Percentiles rank a stretch among this genome's conserved stretches.
Evolutionary conservation across 23 red algal species (phyloP).

Genomic region (Gracilaria domingensis): DNA sequence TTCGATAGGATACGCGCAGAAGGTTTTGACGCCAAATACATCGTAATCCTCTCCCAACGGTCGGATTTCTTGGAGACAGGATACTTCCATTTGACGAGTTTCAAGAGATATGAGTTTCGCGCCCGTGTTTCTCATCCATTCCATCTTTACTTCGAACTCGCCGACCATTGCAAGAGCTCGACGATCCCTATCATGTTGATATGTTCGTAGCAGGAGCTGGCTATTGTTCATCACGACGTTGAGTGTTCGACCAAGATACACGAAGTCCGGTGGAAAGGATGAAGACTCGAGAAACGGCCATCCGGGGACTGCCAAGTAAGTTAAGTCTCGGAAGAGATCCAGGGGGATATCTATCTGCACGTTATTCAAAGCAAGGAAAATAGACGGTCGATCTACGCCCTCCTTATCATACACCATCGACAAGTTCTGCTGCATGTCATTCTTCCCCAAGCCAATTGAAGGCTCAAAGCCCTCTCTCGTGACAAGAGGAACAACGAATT

Average conservation of each 20-base stretch:
- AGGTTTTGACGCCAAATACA: constrained; percentile 14
- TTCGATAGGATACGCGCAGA: constrained; percentile 31
- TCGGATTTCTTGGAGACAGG: constrained; percentile 11
- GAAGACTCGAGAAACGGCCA: constrained; percentile 72
- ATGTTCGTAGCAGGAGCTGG: constrained; percentile 50
- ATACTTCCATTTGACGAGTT: constrained; percentile 54
- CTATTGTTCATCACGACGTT: constrained; percentile 57
- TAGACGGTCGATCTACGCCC: constrained; percentile 50
- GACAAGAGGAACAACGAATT: constrained; percentile 45
- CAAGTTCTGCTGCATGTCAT: constrained; percentile 26
- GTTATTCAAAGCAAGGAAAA: constrained; percentile 43
- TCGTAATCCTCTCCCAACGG: constrained; percentile 9
- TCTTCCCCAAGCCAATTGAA: background rate
- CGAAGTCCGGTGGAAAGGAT: constrained; percentile 56
- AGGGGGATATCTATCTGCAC: constrained; percentile 67
- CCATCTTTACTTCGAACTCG: constrained; percentile 71
- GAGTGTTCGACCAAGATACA: constrained; percentile 70
- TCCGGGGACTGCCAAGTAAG: constrained; percentile 68
- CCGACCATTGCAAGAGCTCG: constrained; percentile 65
- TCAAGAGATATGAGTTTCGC: constrained; percentile 65
- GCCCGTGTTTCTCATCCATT: constrained; percentile 71
- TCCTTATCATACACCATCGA: constrained; percentile 70
- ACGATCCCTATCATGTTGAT: constrained; percentile 41
- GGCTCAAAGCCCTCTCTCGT: background rate
- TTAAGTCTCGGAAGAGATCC: constrained; percentile 60